These are phyloP conservation scores for Fusarium floridanum DNA, from an alignment of 2,329 filamentous ascomycete species.

Conservation along the genomic window DNA sequence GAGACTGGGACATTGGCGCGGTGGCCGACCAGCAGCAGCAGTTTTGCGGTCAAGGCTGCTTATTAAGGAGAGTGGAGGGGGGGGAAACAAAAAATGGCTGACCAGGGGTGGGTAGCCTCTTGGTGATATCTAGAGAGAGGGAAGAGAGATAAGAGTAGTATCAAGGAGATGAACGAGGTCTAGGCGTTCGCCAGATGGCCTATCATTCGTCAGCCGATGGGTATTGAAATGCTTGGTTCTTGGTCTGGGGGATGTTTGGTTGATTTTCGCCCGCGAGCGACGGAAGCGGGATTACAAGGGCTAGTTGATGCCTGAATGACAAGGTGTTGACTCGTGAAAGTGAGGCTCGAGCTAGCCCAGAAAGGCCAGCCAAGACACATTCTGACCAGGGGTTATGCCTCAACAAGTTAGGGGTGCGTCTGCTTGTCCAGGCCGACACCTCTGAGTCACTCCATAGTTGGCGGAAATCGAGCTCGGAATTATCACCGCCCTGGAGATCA, in stretches of 20 bases:
- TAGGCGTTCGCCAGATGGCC: conserved; percentile 9
- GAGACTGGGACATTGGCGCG: conserved; percentile 36
- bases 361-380: conserved; percentile 2
- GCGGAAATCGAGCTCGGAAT: background rate
- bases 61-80: conserved; percentile 24
- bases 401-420: background rate
- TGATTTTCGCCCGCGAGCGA: conserved; percentile 23
- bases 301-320: conserved; percentile 17
- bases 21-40: background rate
- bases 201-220: conserved; percentile 28
- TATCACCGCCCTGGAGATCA: background rate
- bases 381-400: background rate
- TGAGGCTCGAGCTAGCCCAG: conserved; percentile 7
- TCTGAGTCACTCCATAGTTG: background rate
- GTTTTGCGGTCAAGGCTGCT: conserved; percentile 19
- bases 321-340: conserved; percentile 21
- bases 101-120: conserved; percentile 1
- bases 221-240: conserved; percentile 27
- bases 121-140: background rate
- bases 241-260: conserved; percentile 39
- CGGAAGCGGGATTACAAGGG: conserved; percentile 22
- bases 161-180: conserved; percentile 3
- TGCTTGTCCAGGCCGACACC: no score
- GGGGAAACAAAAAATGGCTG: background rate
- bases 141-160: background rate